Conservation (phyloP, 2,329 filamentous ascomycete species). For the Cladophialophora exuberans region DNA sequence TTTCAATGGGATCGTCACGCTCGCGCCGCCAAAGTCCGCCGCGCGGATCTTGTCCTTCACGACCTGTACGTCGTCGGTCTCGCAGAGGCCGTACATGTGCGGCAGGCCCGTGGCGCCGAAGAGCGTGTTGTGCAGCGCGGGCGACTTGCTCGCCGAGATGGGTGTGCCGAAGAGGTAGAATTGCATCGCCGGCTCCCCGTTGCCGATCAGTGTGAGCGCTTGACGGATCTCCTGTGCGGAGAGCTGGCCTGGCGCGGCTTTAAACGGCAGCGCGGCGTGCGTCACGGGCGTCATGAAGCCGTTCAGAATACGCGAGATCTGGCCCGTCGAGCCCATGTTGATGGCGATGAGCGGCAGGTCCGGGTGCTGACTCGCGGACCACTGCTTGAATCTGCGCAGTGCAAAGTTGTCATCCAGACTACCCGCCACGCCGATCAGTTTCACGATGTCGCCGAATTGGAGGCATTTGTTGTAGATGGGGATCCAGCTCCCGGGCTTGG, state of each 20-base stretch:
- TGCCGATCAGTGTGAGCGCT: constrained; percentile 76
- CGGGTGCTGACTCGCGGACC: constrained; percentile 69
- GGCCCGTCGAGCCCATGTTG: constrained; percentile 89
- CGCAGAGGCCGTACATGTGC: constrained; percentile 75
- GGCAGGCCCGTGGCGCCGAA: constrained; percentile 79
- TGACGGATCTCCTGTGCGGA: constrained; percentile 86
- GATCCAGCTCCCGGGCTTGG: constrained; percentile 82
- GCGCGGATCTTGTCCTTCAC: constrained; percentile 68
- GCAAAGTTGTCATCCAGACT: constrained; percentile 83
- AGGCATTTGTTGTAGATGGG: constrained; percentile 86
- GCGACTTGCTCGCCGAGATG: constrained; percentile 79
- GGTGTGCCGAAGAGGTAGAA: constrained; percentile 91
- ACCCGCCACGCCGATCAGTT: constrained; percentile 82
- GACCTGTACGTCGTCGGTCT: constrained; percentile 68
- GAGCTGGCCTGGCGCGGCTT: constrained; percentile 90
- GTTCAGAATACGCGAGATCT: constrained; percentile 88
- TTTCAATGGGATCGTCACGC: constrained; percentile 94
- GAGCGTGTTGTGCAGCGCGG: constrained; percentile 84
- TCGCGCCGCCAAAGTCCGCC: constrained; percentile 84
- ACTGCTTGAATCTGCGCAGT: constrained; percentile 77
- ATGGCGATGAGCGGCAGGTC: constrained; percentile 87
- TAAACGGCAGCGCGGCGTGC: constrained; percentile 85
- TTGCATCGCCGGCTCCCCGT: constrained; percentile 72
- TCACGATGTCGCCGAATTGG: constrained; percentile 90
- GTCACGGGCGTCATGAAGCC: constrained; percentile 93